phyloP scores from a whole-genome alignment of 495 filamentous ascomycete species.

The Sabuloglossum arenarium region DNA sequence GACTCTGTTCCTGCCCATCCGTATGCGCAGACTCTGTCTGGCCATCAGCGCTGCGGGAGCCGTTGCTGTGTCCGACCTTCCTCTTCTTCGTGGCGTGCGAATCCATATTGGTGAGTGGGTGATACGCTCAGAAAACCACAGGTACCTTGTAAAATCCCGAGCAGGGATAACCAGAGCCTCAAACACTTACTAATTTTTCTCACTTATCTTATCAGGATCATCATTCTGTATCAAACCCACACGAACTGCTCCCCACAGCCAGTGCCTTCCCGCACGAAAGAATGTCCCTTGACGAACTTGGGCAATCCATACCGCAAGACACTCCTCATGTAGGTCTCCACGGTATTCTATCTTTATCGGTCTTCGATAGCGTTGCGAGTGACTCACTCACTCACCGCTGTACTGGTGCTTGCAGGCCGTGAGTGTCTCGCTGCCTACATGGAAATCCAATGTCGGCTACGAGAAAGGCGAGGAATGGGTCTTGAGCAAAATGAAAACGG shows the following conservation, averaged over 20 bases:
- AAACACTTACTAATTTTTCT: background rate
- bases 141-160: no score
- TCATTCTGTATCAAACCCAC: background rate
- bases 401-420: conserved; percentile 43
- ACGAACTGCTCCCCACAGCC: background rate
- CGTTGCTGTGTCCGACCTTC: background rate
- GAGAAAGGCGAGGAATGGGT: conserved; percentile 86
- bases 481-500: conserved; percentile 61
- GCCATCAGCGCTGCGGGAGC: background rate
- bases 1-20: background rate
- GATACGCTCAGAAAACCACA: background rate
- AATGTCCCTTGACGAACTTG: conserved; percentile 2
- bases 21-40: background rate
- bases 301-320: conserved; percentile 19
- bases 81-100: background rate
- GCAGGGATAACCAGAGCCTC: background rate
- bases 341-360: conserved; percentile 10
- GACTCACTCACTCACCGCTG: conserved; percentile 9
- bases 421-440: conserved; percentile 89
- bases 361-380: background rate
- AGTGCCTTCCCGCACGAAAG: background rate
- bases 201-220: background rate
- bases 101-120: background rate
- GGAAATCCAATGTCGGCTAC: conserved; percentile 75
- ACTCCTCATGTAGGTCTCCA: conserved; percentile 29